Percentiles rank a stretch among this genome's conserved stretches.
These are phyloP conservation scores for Onygenales sp. DNA, from an alignment of 2,329 filamentous ascomycete species.

Conservation along the genomic window DNA sequence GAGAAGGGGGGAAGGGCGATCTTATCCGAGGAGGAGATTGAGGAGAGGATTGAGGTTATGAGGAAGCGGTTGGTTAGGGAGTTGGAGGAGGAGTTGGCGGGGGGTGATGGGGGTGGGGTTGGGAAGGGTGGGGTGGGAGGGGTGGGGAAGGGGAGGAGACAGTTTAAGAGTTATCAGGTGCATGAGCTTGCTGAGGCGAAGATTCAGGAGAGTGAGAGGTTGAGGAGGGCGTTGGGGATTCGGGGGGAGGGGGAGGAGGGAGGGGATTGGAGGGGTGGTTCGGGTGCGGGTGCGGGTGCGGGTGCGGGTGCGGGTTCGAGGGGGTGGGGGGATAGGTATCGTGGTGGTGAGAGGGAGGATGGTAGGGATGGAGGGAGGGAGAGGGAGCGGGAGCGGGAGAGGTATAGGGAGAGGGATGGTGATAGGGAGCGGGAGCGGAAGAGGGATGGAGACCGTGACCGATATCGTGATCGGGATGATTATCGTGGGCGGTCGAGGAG, in stretches of 20 bases:
- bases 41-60: constrained; percentile 59
- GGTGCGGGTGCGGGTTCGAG: not conserved
- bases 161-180: constrained; percentile 84
- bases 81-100: constrained; percentile 38
- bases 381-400: not conserved
- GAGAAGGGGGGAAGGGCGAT: constrained; percentile 5
- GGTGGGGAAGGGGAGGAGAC: constrained; percentile 26
- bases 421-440: not conserved
- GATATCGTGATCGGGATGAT: not conserved
- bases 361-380: constrained; percentile 13
- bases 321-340: constrained; percentile 8
- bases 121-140: constrained; percentile 9
- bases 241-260: constrained; percentile 81
- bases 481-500: constrained; percentile 1
- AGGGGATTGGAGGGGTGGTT: constrained; percentile 35
- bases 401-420: not conserved
- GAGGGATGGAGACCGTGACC: constrained; percentile 2
- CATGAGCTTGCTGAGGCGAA: constrained; percentile 95
- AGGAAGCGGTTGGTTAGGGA: constrained; percentile 54
- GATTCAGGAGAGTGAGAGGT: constrained; percentile 84
- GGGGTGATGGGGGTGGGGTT: not conserved
- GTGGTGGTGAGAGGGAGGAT: constrained; percentile 7
- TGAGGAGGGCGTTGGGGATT: constrained; percentile 80
- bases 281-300: not conserved
- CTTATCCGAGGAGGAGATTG: constrained; percentile 78